Base-by-base conservation (phyloP, 371 early-diverging fungal genomes). In the Mortierella sp. region DNA sequence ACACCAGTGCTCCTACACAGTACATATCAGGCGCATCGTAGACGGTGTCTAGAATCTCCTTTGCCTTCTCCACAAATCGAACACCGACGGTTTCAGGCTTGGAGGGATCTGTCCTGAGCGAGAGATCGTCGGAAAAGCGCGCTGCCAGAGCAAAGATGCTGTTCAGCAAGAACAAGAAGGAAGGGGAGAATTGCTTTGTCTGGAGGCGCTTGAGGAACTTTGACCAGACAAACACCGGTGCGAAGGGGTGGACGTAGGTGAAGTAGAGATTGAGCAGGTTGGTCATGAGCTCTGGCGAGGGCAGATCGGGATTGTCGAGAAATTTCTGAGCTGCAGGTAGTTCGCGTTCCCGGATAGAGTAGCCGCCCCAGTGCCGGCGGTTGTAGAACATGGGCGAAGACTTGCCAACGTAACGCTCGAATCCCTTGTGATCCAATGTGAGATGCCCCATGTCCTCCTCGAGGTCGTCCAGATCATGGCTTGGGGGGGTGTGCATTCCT, bases 191-290 rank as follows among this genome's bases (percentile, higher is more conserved):
- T 31, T 79, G 66, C 53, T 74, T 84, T 26, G 78, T 78, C 34
- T 82, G 66, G 53, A 91, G 75, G 61, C 85, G 83, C 43, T 86
- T 85, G 48, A 90, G 68, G 73, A 91, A 91, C 44, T 81, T 70
- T n/a, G 81, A 64, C 74, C 88, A 87, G 74, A 90, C 86, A 61
- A 91, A 76, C 37, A 90, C 86, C 2, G 92, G 92, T 2, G 90
- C 66, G 65, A 89, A 86, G 19, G 86, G 80, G 77, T 91, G 90
- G 29, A 90, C 77, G 65, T 89, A 87, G 55, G 78, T 77, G 73
- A 91, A 89, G 71, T 90, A 89, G 29, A 83, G 68, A 39, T 76
- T 68, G 26, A 83, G 31, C 31, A 83, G 48, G 22, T 72, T 64
- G 10, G 76, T 70, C 76, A 76, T 76, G 31, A 71, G 40, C 66